These are phyloP conservation scores for Gremmenia infestans DNA, from an alignment of 2,329 filamentous ascomycete genomes.

Conservation along the genomic window DNA sequence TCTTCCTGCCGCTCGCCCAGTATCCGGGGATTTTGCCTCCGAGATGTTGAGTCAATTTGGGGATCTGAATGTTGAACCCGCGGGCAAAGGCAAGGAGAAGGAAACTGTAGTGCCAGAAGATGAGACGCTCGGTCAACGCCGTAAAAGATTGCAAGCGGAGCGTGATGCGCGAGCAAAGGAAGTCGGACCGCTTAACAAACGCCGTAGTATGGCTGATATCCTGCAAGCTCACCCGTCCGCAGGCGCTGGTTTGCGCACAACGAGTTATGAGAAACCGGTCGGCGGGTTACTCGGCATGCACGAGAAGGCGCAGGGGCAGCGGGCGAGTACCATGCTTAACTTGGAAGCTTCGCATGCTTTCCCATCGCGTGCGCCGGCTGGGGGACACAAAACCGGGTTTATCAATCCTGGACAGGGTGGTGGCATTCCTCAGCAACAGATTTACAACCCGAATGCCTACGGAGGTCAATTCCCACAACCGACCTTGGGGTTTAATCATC, in stretches of 20 bases:
- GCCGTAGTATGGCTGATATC: constrained; percentile 38
- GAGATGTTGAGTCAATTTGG: constrained; percentile 65
- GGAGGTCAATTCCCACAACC: constrained; percentile 21
- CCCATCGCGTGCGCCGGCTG: constrained; percentile 5
- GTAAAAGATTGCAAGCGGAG: constrained; percentile 66
- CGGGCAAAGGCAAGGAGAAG: constrained; percentile 32
- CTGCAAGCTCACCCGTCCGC: constrained; percentile 49
- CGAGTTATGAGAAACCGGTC: constrained; percentile 19
- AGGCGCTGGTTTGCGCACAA: constrained; percentile 14
- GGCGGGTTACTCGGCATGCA: constrained; percentile 29
- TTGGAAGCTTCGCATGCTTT: constrained; percentile 14
- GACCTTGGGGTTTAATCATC: constrained; percentile 14
- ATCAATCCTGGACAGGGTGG: constrained; percentile 24
- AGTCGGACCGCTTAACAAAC: constrained; percentile 38
- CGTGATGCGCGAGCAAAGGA: constrained; percentile 57
- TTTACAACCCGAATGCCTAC: constrained; percentile 8
- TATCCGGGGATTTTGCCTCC: constrained; percentile 61
- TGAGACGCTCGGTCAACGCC: constrained; percentile 74
- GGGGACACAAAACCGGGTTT: constrained; percentile 17
- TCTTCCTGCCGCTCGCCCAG: constrained; percentile 39
- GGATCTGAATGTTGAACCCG: constrained; percentile 31
- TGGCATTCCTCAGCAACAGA: constrained; percentile 13
- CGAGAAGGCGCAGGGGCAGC: constrained; percentile 22
- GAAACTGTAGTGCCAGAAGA: constrained; percentile 46
- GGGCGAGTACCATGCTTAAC: constrained; percentile 26